A percentile compares a stretch with the other conserved stretches of the same genome.
Evolutionary conservation across 1,284 basidiomycete genomes (phyloP).

Genomic region (Vanrija sp.): DNA sequence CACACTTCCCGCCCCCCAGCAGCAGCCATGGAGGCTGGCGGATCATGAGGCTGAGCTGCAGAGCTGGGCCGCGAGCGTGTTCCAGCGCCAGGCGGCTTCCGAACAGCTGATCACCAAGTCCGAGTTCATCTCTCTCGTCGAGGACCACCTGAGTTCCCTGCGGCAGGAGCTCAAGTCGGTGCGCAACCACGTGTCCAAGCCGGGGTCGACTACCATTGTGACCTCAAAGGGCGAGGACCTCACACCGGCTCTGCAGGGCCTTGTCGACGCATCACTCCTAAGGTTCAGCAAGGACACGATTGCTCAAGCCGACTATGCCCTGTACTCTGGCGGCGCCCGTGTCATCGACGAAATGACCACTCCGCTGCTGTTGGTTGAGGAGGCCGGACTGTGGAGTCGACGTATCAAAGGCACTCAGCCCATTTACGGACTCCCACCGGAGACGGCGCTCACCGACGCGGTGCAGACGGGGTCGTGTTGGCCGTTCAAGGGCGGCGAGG

Average conservation of each 20-base stretch:
- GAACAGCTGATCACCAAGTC: conserved; percentile 24
- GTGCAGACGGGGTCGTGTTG: conserved; percentile 70
- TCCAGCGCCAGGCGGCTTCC: conserved; percentile 36
- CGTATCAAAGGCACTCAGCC: conserved; percentile 30
- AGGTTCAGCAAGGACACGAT: conserved; percentile 71
- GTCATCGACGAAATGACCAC: conserved; percentile 53
- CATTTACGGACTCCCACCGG: conserved; percentile 71
- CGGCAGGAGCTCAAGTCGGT: conserved; percentile 1
- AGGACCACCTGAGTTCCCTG: conserved; percentile 7
- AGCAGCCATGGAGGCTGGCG: conserved; percentile 16
- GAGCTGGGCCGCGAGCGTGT: conserved; percentile 40
- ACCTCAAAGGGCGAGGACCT: conserved; percentile 71
- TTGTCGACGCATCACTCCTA: conserved; percentile 66
- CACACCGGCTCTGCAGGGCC: conserved; percentile 62
- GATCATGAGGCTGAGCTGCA: conserved; percentile 46
- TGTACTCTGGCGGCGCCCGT: conserved; percentile 74
- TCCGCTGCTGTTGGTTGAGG: too few relatives aligned
- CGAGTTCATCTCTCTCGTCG: conserved; percentile 34
- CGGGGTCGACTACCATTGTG: conserved; percentile 59
- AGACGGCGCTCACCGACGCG: conserved; percentile 73
- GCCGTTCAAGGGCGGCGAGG: conserved; percentile 75
- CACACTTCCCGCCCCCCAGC: neutral
- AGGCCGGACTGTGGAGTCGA: conserved; percentile 12
- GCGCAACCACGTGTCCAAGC: conserved; percentile 27
- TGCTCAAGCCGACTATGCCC: conserved; percentile 76